Conservation (phyloP, 495 filamentous ascomycete genomes). For the Aspergillus campestris region DNA sequence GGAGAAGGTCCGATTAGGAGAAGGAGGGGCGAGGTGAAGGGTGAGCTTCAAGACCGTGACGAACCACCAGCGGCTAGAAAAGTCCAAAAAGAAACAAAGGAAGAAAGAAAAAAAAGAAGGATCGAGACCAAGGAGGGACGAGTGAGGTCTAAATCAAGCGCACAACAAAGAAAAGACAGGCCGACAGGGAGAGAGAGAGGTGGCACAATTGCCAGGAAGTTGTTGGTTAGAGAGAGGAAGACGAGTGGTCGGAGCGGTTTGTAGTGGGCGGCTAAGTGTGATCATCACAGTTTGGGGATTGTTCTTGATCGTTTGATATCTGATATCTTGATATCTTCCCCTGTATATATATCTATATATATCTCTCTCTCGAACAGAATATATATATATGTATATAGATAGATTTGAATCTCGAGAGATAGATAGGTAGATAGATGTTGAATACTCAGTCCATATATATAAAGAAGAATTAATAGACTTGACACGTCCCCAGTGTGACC, state of each 20-base stretch:
- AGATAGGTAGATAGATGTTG: too few relatives aligned
- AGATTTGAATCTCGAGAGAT: too few relatives aligned
- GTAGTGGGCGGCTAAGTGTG: too few relatives aligned
- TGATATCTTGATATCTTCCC: not conserved
- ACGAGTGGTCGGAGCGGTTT: too few relatives aligned
- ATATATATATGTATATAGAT: too few relatives aligned
- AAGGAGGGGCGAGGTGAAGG: not conserved
- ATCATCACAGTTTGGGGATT: too few relatives aligned
- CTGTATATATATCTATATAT: not conserved
- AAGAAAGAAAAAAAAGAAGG: not conserved
- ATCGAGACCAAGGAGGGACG: not conserved
- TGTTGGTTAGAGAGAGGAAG: too few relatives aligned
- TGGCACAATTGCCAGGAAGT: not conserved
- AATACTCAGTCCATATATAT: too few relatives aligned
- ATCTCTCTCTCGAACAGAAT: not conserved
- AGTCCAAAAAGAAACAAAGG: not conserved
- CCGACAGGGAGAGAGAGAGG: not conserved
- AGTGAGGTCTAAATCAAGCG: not conserved
- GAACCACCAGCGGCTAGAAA: too few relatives aligned
- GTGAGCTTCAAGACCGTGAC: too few relatives aligned
- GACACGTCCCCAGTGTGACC: too few relatives aligned
- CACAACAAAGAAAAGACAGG: not conserved
- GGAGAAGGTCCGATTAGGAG: conserved; percentile 6
- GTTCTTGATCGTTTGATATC: not conserved
- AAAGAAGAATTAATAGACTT: too few relatives aligned